Evolutionary conservation across 2,329 filamentous ascomycete genomes (phyloP), one percentile per base, ranked within the genome.

Genomic region (Blastomyces gilchristii): DNA sequence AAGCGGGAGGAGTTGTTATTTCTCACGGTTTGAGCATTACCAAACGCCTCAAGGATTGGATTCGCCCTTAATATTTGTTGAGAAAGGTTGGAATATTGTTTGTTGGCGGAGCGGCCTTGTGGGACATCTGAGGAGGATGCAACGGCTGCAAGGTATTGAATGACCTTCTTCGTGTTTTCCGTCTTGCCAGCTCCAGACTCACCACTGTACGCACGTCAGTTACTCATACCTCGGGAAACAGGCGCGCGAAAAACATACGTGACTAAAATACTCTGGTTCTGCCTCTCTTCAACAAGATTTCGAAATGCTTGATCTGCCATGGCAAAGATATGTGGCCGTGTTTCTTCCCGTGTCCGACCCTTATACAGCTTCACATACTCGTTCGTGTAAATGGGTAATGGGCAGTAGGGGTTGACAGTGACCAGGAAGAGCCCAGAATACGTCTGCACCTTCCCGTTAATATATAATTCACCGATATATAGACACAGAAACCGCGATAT

Each of bases 321-420:
- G 67, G 95, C 93, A 71, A 93, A 99, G 63, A 99, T 97, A 73
- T 99, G 94, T 9, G 94, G 94, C 70, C 94, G 94, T 9, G 91
- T 97, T 71, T 99, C 94, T 72, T 99, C 95, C 67, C 93, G 82
- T 69, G 83, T 91, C 63, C 91, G 85, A 6, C 94, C 94, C 71
- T 91, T 92, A 79, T 99, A 99, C 90, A 97, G 96, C 72, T 96
- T 95, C 79, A 99, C 85, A 77, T 97, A 97, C 70, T 99, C 94
- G 73, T 94, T 91, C 62, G 86, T 91, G 76, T 99, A 99, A 65
- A 99, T 99, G 3, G 95, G 91, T 11, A 99, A 78, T 2, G 91
- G 86, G 67, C 91, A 96, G 77, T 99, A 99, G 0, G 95, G 94
- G 73, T 99, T 99, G 66, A 99, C 89, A 0, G 95, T 95, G 58